Conservation (phyloP, 2,329 filamentous ascomycete genomes). For the Pseudocercospora crystallina region DNA sequence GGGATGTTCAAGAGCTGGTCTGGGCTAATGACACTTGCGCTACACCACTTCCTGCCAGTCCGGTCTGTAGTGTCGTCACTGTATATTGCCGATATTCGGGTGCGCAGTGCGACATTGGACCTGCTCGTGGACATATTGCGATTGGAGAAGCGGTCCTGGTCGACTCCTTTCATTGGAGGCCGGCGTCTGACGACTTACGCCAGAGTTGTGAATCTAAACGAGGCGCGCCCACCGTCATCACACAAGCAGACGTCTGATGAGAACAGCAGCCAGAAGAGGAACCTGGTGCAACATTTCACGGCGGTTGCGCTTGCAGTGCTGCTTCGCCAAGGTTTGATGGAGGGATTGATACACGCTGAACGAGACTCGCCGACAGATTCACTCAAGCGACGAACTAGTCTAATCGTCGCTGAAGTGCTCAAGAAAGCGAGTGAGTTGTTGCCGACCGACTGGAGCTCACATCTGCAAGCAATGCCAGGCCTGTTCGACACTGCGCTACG, state of each 20-base stretch:
- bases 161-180: constrained; percentile 90
- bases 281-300: constrained; percentile 91
- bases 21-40: constrained; percentile 81
- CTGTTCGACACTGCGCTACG: constrained; percentile 75
- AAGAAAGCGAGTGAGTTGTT: constrained; percentile 85
- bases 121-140: constrained; percentile 79
- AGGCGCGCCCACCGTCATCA: constrained; percentile 52
- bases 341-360: constrained; percentile 59
- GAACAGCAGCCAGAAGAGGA: constrained; percentile 60
- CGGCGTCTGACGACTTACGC: constrained; percentile 92
- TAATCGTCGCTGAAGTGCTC: constrained; percentile 86
- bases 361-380: constrained; percentile 66
- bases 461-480: constrained; percentile 84
- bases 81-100: constrained; percentile 56
- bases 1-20: constrained; percentile 91
- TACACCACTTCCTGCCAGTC: constrained; percentile 83
- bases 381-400: constrained; percentile 82
- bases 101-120: constrained; percentile 79
- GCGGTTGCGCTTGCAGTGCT: constrained; percentile 83
- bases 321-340: constrained; percentile 71
- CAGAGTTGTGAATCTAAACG: constrained; percentile 81
- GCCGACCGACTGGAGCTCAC: constrained; percentile 76
- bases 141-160: constrained; percentile 93
- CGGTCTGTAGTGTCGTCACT: constrained; percentile 72
- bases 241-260: constrained; percentile 58